Base-by-base conservation (phyloP, 2,329 filamentous ascomycete genomes). In the Pestalotiopsis sp. region DNA sequence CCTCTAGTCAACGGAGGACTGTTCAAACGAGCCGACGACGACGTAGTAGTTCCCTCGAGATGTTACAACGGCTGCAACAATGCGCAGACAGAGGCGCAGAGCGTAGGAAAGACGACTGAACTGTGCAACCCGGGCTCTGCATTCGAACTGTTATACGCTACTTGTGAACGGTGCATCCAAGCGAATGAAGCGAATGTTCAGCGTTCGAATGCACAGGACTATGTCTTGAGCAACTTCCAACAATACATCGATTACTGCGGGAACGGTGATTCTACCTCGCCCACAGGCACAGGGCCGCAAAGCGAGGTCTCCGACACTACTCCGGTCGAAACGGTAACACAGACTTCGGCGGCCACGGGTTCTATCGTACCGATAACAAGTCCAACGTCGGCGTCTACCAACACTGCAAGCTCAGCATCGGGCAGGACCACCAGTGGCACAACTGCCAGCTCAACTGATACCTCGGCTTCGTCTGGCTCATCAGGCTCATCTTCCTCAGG, bases 61-160 rank as follows among this genome's bases (percentile, higher is more conserved):
- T 92, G 90, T 76, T 91, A 77, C 70, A 78, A 78, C 4, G 60
- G 73, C 0, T 92, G 90, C 76, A 85, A 90, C 70, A 80, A 83
- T 38, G 83, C 83, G 17, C 81, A 77, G 41, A 58, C 83, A 2
- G 84, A 87, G 72, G 87, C 80, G 0, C 80, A 86, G 67, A 72
- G 69, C 0, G 70, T 80, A 1, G 90, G 90, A 31, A 88, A 89
- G 73, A 76, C 75, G 0, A 69, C 80, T 0, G 72, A 60, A 0
- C 82, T 91, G 1, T 91, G 90, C 74, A 65, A 0, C 84, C 0
- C 65, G 0, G 75, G 65, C 6, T 87, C 86, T 0, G 68, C 76
- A 0, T 91, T 89, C 77, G 60, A 63, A 2, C 60, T 66, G 0
- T 75, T 75, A 25, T 78, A 82, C 12, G 17, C 65, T 0, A 58